A percentile compares a stretch with the other conserved stretches of the same genome.
Evolutionary conservation across 208 protist species (phyloP).

Genomic region (Hexamita inflata): DNA sequence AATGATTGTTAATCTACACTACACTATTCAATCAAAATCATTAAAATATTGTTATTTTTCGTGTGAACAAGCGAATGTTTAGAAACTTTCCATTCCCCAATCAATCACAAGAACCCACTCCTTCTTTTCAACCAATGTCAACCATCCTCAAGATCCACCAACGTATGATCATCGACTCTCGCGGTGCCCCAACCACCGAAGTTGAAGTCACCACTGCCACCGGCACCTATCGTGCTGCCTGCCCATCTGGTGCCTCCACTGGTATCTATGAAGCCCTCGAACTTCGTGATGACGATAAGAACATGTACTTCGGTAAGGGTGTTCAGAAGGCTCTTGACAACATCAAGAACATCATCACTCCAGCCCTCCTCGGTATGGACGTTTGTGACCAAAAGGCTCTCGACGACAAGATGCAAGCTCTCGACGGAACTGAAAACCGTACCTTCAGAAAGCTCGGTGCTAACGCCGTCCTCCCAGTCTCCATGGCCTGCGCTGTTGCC

Average conservation of each 20-base stretch:
- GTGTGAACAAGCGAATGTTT: too few species aligned
- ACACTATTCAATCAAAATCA: too few species aligned
- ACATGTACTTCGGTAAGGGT: constrained; percentile 80
- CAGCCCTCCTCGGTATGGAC: constrained; percentile 71
- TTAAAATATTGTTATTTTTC: too few species aligned
- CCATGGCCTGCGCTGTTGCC: constrained; percentile 84
- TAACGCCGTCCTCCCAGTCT: constrained; percentile 91
- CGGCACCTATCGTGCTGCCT: constrained; percentile 77
- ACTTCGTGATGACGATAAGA: constrained; percentile 79
- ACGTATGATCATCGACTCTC: constrained; percentile 63
- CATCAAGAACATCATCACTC: constrained; percentile 75
- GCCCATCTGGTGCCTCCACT: constrained; percentile 93
- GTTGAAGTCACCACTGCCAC: constrained; percentile 78
- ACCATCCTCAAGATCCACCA: constrained; percentile 33
- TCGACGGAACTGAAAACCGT: constrained; percentile 91
- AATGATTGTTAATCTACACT: too few species aligned
- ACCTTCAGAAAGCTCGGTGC: constrained; percentile 64
- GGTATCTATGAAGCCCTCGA: constrained; percentile 80
- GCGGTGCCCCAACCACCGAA: constrained; percentile 73
- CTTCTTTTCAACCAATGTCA: too few species aligned
- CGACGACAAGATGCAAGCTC: constrained; percentile 71
- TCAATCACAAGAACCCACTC: too few species aligned
- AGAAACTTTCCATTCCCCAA: too few species aligned
- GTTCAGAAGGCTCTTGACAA: constrained; percentile 82
- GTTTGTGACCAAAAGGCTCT: constrained; percentile 57